A percentile compares a stretch with the other conserved stretches of the same genome.
Conservation (phyloP, 345 rosid genomes). For the Firmiana major region DNA sequence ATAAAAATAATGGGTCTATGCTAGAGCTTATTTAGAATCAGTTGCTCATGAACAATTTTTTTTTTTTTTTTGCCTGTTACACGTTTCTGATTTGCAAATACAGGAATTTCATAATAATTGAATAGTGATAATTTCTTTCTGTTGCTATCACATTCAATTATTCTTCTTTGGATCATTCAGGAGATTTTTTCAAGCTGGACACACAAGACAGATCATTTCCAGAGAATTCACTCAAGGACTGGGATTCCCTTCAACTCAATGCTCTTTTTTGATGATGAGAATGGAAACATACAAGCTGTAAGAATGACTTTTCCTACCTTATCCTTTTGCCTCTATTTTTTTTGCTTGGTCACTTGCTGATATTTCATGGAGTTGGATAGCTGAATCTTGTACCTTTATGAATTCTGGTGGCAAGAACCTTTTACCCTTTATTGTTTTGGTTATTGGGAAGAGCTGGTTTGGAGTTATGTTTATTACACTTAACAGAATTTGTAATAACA, state of each 20-base stretch:
- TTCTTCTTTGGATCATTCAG: constrained; percentile 32
- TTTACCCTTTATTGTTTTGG: neutral
- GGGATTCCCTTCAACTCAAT: constrained; percentile 56
- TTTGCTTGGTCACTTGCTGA: neutral
- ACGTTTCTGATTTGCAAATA: neutral
- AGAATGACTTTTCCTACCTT: neutral
- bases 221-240: constrained; percentile 63
- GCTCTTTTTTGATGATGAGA: constrained; percentile 84
- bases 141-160: neutral
- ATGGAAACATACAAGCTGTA: constrained; percentile 69
- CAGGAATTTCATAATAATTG: neutral
- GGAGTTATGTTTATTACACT: neutral
- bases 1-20: neutral
- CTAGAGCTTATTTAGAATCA: neutral
- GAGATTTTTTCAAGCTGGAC: constrained; percentile 72
- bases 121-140: neutral
- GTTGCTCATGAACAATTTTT: neutral
- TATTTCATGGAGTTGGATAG: neutral
- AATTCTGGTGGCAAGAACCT: neutral
- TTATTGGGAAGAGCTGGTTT: neutral
- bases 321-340: neutral
- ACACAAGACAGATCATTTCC: constrained; percentile 79
- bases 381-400: neutral
- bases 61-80: neutral
- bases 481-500: neutral